A percentile compares a stretch with the other conserved stretches of the same genome.
These are phyloP conservation scores for Astrocystis sublimbata DNA, from an alignment of 495 filamentous ascomycete species.

Conservation along the genomic window DNA sequence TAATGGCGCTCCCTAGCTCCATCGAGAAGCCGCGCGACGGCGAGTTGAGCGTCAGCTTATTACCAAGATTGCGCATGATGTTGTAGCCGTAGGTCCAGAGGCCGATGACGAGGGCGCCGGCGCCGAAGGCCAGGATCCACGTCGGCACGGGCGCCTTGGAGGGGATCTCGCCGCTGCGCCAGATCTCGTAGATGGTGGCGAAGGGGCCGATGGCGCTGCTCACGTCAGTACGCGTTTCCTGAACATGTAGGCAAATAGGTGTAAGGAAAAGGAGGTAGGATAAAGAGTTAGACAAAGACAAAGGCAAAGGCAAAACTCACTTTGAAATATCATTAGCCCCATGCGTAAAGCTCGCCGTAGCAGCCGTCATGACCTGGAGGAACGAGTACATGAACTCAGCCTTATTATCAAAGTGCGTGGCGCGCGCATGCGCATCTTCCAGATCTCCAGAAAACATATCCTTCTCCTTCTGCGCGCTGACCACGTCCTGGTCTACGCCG, in stretches of 20 bases:
- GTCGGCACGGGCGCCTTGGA: conserved; percentile 60
- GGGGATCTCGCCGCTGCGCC: conserved; percentile 52
- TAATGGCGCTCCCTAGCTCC: conserved; percentile 69
- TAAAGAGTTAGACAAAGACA: no score
- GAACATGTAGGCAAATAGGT: no score
- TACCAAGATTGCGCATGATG: conserved; percentile 69
- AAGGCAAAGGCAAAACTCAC: no score
- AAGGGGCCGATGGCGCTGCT: conserved; percentile 66
- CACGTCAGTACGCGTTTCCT: no score
- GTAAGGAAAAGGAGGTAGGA: no score
- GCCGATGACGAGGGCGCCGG: conserved; percentile 57
- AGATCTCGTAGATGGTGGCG: conserved; percentile 68
- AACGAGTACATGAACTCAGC: conserved; percentile 77
- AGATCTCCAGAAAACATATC: conserved; percentile 54
- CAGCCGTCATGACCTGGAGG: conserved; percentile 72
- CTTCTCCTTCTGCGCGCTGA: conserved; percentile 42
- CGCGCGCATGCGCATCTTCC: conserved; percentile 59
- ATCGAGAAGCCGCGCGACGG: conserved; percentile 68
- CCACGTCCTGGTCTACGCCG: conserved; percentile 62
- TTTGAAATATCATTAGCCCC: conserved; percentile 80
- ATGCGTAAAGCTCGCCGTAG: conserved; percentile 75
- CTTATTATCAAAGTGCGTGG: conserved; percentile 70
- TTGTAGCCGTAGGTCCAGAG: conserved; percentile 73
- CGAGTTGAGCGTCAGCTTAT: conserved; percentile 67
- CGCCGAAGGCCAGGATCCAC: conserved; percentile 67